Conservation (phyloP, 352 stramenopile genomes). For the Phytophthora sp. region DNA sequence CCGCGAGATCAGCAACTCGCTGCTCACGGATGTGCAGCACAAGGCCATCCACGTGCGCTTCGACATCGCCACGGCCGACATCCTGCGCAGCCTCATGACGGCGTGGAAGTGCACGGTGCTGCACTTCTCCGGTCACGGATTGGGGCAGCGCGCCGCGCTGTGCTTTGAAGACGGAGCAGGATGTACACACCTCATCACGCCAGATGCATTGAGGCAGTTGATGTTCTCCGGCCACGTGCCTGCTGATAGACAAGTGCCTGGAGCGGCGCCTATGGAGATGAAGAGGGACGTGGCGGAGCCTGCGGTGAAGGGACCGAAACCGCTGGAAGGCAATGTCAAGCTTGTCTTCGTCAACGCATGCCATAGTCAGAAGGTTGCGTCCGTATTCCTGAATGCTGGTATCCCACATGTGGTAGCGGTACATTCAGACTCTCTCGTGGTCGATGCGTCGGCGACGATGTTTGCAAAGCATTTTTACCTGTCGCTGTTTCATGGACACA, state of each 20-base stretch:
- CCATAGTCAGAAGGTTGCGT: constrained; percentile 86
- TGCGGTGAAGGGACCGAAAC: constrained; percentile 12
- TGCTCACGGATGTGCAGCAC: constrained; percentile 73
- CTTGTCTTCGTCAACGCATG: constrained; percentile 88
- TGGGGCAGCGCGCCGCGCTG: constrained; percentile 68
- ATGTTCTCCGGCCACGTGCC: constrained; percentile 54
- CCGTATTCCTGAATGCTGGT: constrained; percentile 88
- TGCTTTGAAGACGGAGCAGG: constrained; percentile 83
- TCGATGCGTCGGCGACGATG: constrained; percentile 78
- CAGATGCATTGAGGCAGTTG: constrained; percentile 63
- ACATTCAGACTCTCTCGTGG: constrained; percentile 78
- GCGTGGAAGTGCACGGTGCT: constrained; percentile 76
- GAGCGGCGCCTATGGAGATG: constrained; percentile 24
- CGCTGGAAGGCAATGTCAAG: constrained; percentile 46
- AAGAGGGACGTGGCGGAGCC: background rate
- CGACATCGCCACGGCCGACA: constrained; percentile 80
- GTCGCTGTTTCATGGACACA: constrained; percentile 77
- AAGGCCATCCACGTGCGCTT: constrained; percentile 82
- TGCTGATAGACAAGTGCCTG: constrained; percentile 21
- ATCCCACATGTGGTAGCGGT: constrained; percentile 92
- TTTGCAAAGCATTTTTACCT: constrained; percentile 90
- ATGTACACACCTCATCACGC: constrained; percentile 79
- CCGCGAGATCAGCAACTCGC: constrained; percentile 67
- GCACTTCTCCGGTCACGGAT: constrained; percentile 81
- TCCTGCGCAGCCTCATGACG: constrained; percentile 79